Base-by-base conservation (phyloP, 768 basidiomycete genomes). In the Gymnopilus junonius region DNA sequence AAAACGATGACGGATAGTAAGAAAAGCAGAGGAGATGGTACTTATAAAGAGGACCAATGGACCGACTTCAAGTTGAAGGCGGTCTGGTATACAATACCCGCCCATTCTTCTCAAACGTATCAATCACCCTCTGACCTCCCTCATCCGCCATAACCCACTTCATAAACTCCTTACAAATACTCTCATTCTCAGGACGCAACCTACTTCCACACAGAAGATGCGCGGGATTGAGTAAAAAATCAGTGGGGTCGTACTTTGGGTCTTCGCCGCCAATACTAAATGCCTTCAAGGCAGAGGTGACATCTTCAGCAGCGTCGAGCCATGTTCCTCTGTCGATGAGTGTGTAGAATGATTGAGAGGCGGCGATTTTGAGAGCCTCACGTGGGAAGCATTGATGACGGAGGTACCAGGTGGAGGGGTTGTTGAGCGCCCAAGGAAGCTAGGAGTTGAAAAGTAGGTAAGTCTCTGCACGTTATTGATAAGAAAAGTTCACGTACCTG, bases 381-480 rank as follows among this genome's bases (percentile, higher is more conserved):
- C 80, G 67, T 0, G 85, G 85, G 71, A 83, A 87, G 1, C 76
- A 77, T 1, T 83, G 78, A 69, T 85, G 85, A 67, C 85, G 82
- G 67, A 86, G 85, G 67, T 87, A 87, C 85, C 85, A 87, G 21
- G 75, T 80, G 2, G 84, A 84, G 65, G 83, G 82, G 6, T n/a
- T n/a, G n/a, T 75, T 69, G 40, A 76, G 72, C 5, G 78, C 84
- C 86, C 85, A 87, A 1, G 86, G 86, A 4, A 86, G 79, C 84
- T 86, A 45, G n/a, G n/a, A 37, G 39, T 62, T 10, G 23, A 42
- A 34, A 4, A 11, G 46, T 43, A 43, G 32, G 37, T 34, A 10
- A 40, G 32, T 37, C 35, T 37, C 5, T 35, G 10, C 25, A 42
- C 8, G 15, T 21, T 31, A 39, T 37, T 51, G 23, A 46, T 7